Conservation (phyloP, 805 yeast species). For the Wickerhamomyces canadensis region DNA sequence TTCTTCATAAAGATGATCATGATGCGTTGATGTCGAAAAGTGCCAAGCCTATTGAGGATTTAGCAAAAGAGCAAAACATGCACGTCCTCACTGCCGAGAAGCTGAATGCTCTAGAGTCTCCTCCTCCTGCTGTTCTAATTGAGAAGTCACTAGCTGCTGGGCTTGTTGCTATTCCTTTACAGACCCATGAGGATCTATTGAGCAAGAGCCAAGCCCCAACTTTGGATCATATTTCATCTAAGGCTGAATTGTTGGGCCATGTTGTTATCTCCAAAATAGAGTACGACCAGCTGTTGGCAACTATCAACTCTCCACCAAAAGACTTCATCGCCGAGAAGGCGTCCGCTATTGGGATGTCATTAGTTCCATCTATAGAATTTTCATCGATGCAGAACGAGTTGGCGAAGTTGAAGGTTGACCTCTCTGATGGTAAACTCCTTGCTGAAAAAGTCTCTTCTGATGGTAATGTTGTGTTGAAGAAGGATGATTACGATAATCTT, state of each 20-base stretch:
- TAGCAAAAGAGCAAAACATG: slow-evolving; percentile 5
- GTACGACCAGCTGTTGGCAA: slow-evolving; percentile 1
- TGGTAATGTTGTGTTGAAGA: not conserved
- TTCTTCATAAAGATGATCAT: slow-evolving; percentile 4
- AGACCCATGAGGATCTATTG: slow-evolving; percentile 7
- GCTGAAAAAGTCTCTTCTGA: not conserved
- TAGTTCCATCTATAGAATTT: not conserved
- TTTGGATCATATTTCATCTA: slow-evolving; percentile 5
- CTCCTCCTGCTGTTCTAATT: slow-evolving; percentile 6
- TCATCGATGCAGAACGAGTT: not conserved
- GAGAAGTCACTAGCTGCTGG: slow-evolving; percentile 5
- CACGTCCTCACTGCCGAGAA: slow-evolving; percentile 1
- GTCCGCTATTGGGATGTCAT: slow-evolving; percentile 3
- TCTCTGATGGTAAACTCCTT: no score
- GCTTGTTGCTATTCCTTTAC: slow-evolving; percentile 8
- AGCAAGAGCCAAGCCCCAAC: slow-evolving; percentile 7
- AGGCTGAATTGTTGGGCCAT: slow-evolving; percentile 14
- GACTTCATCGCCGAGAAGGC: slow-evolving; percentile 6
- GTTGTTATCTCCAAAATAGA: slow-evolving; percentile 16
- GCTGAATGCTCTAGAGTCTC: slow-evolving; percentile 1
- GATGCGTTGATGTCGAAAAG: not conserved
- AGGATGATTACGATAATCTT: no score
- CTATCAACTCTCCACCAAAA: slow-evolving; percentile 5
- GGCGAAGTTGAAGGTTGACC: not conserved
- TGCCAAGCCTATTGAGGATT: slow-evolving; percentile 8